Conservation (phyloP, 352 stramenopile genomes). For the Thalassiosira mediterranea region DNA sequence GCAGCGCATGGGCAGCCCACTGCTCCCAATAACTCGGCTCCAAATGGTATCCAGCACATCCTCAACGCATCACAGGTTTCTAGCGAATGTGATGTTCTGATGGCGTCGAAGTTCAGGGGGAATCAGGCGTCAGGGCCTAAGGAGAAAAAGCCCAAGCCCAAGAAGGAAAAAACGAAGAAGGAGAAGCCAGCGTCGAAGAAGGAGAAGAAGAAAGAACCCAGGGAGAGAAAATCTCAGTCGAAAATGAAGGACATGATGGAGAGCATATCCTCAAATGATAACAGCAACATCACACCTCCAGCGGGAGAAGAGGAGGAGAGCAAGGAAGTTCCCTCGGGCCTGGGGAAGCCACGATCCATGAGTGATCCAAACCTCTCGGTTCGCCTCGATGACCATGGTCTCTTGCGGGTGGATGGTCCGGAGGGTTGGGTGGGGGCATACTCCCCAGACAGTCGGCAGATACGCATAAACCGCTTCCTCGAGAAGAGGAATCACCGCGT, state of each 20-base stretch:
- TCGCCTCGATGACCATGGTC: slow-evolving; percentile 58
- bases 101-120: slow-evolving; percentile 45
- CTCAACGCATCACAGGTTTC: slow-evolving; percentile 19
- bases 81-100: slow-evolving; percentile 42
- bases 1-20: not conserved
- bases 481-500: slow-evolving; percentile 95
- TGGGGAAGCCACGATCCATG: slow-evolving; percentile 70
- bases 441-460: slow-evolving; percentile 91
- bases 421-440: slow-evolving; percentile 93
- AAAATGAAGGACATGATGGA: slow-evolving; percentile 60
- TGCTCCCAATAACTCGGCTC: slow-evolving; percentile 19
- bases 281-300: too few species aligned
- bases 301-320: slow-evolving; percentile 48
- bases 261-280: too few species aligned
- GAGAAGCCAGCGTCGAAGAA: slow-evolving; percentile 35
- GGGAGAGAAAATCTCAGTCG: slow-evolving; percentile 41
- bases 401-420: slow-evolving; percentile 72
- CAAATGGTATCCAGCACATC: slow-evolving; percentile 21
- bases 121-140: slow-evolving; percentile 12
- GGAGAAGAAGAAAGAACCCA: slow-evolving; percentile 51
- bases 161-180: too few species aligned
- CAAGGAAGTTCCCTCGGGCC: slow-evolving; percentile 63
- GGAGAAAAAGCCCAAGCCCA: slow-evolving; percentile 27
- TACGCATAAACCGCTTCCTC: slow-evolving; percentile 93
- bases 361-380: slow-evolving; percentile 76